Evolutionary conservation across 495 filamentous ascomycete genomes (phyloP).

Genomic region (Staphylotrichum tortipilum): DNA sequence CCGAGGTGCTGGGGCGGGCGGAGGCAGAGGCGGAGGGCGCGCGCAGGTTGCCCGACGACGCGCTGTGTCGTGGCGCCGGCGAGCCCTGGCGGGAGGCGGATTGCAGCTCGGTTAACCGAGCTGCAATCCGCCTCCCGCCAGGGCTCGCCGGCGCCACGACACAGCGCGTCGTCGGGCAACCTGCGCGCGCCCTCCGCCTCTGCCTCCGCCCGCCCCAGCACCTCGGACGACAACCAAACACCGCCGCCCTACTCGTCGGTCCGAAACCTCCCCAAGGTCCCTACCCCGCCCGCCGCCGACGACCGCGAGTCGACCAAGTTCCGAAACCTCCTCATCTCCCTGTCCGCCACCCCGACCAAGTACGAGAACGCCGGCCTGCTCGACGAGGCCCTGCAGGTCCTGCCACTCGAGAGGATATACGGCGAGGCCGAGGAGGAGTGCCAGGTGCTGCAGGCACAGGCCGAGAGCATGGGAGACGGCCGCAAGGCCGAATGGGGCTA

Average conservation of each 20-base stretch:
- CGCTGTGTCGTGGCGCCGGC: constrained; percentile 41
- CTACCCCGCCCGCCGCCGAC: constrained; percentile 57
- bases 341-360: constrained; percentile 77
- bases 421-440: constrained; percentile 88
- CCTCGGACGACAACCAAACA: constrained; percentile 31
- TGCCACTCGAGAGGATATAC: constrained; percentile 90
- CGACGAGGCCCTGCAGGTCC: constrained; percentile 78
- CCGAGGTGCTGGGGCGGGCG: constrained; percentile 35
- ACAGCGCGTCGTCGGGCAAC: constrained; percentile 37
- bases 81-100: constrained; percentile 45
- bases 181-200: constrained; percentile 32
- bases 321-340: constrained; percentile 66
- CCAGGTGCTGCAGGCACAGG: constrained; percentile 76
- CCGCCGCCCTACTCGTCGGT: constrained; percentile 59
- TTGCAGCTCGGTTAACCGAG: constrained; percentile 68
- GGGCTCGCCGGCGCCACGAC: constrained; percentile 46
- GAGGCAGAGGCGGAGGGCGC: constrained; percentile 31
- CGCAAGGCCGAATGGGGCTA: constrained; percentile 90
- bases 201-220: constrained; percentile 32
- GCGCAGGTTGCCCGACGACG: constrained; percentile 35
- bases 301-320: constrained; percentile 72
- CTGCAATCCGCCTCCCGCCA: constrained; percentile 48
- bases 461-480: constrained; percentile 68
- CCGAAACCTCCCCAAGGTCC: constrained; percentile 70
- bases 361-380: constrained; percentile 96